phyloP scores from a whole-genome alignment of 768 basidiomycete genomes.

The Russula olivacea region DNA sequence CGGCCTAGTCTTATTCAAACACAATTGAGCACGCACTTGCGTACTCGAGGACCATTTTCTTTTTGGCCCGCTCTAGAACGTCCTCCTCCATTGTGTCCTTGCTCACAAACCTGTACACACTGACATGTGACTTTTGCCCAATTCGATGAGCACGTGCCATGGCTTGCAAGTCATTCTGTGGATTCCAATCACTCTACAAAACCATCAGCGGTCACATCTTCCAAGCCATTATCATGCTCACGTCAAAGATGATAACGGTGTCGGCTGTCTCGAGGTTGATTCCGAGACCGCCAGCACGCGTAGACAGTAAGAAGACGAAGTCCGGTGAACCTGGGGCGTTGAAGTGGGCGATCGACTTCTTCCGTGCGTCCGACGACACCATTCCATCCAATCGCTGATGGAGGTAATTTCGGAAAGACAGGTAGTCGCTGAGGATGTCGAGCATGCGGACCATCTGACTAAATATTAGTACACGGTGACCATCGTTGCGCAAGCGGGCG shows the following conservation, averaged over 20 bases:
- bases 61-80: constrained; percentile 93
- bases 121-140: constrained; percentile 97
- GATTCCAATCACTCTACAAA: constrained; percentile 91
- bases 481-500: constrained; percentile 80
- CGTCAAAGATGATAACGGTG: constrained; percentile 98
- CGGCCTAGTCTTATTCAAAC: background rate
- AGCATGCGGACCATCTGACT: constrained; percentile 99
- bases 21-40: constrained; percentile 66
- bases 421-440: constrained; percentile 97
- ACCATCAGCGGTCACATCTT: constrained; percentile 25
- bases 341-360: constrained; percentile 96
- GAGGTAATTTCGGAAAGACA: constrained; percentile 80
- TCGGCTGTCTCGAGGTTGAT: constrained; percentile 99
- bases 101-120: constrained; percentile 95
- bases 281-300: constrained; percentile 93
- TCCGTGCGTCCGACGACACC: constrained; percentile 88
- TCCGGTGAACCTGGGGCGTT: constrained; percentile 90
- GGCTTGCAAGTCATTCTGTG: constrained; percentile 96
- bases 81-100: constrained; percentile 99
- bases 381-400: constrained; percentile 95
- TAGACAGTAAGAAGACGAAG: constrained; percentile 95
- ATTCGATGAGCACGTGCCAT: constrained; percentile 99
- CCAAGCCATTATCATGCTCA: constrained; percentile 37
- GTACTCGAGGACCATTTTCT: constrained; percentile 99
- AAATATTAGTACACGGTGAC: constrained; percentile 96